A percentile compares a stretch with the other conserved stretches of the same genome.
Evolutionary conservation across 805 yeast genomes (phyloP).

Genomic region (Candida mattraensis): DNA sequence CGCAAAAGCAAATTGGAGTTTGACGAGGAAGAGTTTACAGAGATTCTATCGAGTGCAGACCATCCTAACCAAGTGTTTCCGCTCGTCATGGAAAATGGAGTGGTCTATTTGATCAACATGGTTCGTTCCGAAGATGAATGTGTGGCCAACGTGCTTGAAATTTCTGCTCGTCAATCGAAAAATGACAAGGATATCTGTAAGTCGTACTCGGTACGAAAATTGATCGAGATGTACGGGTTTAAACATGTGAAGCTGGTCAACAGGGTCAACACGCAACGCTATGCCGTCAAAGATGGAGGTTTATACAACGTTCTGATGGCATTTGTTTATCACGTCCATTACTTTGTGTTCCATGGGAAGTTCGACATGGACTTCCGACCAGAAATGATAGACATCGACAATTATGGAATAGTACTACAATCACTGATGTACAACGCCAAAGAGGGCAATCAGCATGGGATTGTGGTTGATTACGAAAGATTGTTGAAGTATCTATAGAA

Average conservation of each 20-base stretch:
- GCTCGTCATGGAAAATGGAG: conserved; percentile 30
- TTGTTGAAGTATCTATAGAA: conserved; percentile 8
- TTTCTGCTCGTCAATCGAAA: conserved; percentile 23
- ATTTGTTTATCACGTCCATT: conserved; percentile 30
- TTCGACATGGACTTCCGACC: conserved; percentile 26
- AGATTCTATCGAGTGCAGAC: conserved; percentile 26
- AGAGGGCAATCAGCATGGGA: conserved; percentile 14
- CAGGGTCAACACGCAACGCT: conserved; percentile 25
- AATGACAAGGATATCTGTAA: conserved; percentile 30
- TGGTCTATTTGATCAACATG: conserved; percentile 30
- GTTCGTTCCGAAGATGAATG: conserved; percentile 18
- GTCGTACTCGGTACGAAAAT: conserved; percentile 26
- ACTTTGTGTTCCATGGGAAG: conserved; percentile 22
- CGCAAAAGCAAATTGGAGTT: conserved; percentile 29
- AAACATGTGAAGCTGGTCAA: conserved; percentile 26
- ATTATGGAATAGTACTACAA: conserved; percentile 29
- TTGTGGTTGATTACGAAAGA: conserved; percentile 11
- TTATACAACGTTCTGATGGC: conserved; percentile 29
- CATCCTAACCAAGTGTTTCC: conserved; percentile 34
- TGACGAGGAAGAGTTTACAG: conserved; percentile 31
- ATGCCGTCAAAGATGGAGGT: conserved; percentile 17
- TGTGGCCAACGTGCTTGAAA: conserved; percentile 27
- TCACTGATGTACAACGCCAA: conserved; percentile 29
- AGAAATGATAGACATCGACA: conserved; percentile 21
- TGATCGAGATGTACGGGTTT: conserved; percentile 35